Evolutionary conservation across 768 basidiomycete species (phyloP).

Genomic region (Suillus hirtellus): DNA sequence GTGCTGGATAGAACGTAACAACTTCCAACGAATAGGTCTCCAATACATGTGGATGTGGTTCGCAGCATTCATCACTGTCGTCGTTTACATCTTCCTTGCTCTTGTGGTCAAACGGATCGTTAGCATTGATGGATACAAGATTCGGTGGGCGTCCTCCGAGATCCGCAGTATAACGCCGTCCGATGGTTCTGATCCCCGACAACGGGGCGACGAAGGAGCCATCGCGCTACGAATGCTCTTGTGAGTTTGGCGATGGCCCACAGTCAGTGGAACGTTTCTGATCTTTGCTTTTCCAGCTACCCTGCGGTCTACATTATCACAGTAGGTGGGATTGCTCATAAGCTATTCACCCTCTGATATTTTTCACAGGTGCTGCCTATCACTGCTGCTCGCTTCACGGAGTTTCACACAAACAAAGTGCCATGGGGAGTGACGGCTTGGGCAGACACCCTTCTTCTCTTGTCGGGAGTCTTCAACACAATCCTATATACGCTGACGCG

Average conservation of each 20-base stretch:
- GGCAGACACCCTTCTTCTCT: constrained; percentile 41
- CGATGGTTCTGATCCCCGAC: constrained; percentile 5
- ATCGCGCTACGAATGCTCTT: constrained; percentile 49
- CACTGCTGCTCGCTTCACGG: constrained; percentile 39
- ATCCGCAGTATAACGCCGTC: constrained; percentile 11
- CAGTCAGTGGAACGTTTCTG: not conserved
- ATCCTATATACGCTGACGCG: constrained; percentile 40
- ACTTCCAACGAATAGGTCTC: constrained; percentile 42
- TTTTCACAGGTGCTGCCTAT: constrained; percentile 38
- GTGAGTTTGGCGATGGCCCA: constrained; percentile 32
- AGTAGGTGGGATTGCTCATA: constrained; percentile 19
- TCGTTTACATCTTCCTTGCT: constrained; percentile 47
- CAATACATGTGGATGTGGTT: constrained; percentile 59
- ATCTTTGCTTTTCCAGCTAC: constrained; percentile 35
- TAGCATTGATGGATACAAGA: constrained; percentile 30
- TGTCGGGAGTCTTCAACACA: constrained; percentile 48
- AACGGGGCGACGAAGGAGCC: constrained; percentile 17
- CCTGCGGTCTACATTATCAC: constrained; percentile 45
- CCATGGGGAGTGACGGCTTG: constrained; percentile 41
- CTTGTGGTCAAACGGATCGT: constrained; percentile 42
- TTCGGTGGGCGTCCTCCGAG: constrained; percentile 20
- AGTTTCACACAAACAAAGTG: constrained; percentile 30
- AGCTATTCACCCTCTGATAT: not conserved
- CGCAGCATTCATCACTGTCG: constrained; percentile 40
- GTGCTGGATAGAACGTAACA: constrained; percentile 50